phyloP scores from a whole-genome alignment of 1,284 basidiomycete species.

The Sporisorium graminicola region DNA sequence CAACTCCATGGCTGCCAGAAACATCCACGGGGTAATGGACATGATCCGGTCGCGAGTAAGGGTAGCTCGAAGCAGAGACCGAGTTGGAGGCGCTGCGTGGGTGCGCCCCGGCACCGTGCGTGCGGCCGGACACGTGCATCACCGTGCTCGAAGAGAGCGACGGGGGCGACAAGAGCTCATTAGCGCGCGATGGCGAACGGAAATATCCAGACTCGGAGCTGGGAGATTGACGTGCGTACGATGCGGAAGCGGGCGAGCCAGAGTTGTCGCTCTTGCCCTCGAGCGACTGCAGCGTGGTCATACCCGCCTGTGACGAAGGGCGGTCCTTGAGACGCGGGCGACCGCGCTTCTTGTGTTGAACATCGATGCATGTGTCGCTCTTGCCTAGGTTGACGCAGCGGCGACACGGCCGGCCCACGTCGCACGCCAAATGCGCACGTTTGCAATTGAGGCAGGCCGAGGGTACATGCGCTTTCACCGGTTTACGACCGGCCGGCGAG shows the following conservation, averaged over 20 bases:
- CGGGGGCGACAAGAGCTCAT: constrained; percentile 36
- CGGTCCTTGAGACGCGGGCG: constrained; percentile 58
- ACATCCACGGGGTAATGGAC: constrained; percentile 24
- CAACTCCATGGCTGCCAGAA: constrained; percentile 7
- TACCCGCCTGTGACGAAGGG: constrained; percentile 33
- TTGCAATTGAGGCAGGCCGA: constrained; percentile 64
- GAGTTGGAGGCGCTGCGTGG: constrained; percentile 47
- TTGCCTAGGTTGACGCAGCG: constrained; percentile 61
- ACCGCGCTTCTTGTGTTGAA: constrained; percentile 63
- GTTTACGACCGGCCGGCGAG: constrained; percentile 36
- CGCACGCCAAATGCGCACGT: constrained; percentile 60
- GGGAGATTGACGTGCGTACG: constrained; percentile 38
- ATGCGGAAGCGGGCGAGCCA: constrained; percentile 37
- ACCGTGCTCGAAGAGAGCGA: constrained; percentile 27
- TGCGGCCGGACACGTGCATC: constrained; percentile 32
- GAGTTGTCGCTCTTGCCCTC: constrained; percentile 37
- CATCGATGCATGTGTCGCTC: constrained; percentile 62
- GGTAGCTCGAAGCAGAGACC: constrained; percentile 53
- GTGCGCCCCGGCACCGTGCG: constrained; percentile 30
- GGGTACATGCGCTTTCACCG: constrained; percentile 55
- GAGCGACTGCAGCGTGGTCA: constrained; percentile 24
- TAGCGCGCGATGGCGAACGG: constrained; percentile 31
- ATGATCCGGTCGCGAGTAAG: constrained; percentile 48
- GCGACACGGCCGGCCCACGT: constrained; percentile 56
- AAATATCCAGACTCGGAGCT: constrained; percentile 41